Evolutionary conservation across 768 basidiomycete species (phyloP).

Genomic region (Fistulinella prunicolor): DNA sequence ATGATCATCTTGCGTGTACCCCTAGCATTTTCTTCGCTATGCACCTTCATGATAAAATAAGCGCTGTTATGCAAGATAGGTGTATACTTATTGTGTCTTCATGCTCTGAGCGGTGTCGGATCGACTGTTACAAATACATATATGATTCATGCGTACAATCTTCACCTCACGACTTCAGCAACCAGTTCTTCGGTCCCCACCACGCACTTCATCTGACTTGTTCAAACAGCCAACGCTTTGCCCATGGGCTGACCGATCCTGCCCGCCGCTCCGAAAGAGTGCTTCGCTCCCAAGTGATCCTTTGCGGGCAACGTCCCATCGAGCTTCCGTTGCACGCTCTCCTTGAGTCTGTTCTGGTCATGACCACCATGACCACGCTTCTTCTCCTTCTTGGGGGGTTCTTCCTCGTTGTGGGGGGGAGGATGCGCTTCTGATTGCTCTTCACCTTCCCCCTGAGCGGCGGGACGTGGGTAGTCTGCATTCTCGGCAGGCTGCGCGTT

Average conservation of each 20-base stretch:
- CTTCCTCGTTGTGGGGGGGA: slow-evolving; percentile 45
- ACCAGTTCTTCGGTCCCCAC: background rate
- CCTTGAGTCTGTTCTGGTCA: slow-evolving; percentile 46
- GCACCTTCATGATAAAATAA: slow-evolving; percentile 22
- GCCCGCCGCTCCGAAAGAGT: slow-evolving; percentile 42
- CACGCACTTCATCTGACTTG: slow-evolving; percentile 3
- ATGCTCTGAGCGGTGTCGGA: background rate
- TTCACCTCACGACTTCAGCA: background rate
- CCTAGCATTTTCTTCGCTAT: slow-evolving; percentile 19
- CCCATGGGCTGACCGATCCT: slow-evolving; percentile 60
- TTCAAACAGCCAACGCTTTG: slow-evolving; percentile 37
- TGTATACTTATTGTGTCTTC: background rate
- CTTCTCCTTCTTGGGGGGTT: slow-evolving; percentile 48
- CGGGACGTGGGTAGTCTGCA: slow-evolving; percentile 54
- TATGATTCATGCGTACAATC: slow-evolving; percentile 7
- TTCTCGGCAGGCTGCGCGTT: slow-evolving; percentile 22
- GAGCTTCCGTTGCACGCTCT: slow-evolving; percentile 44
- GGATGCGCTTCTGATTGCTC: slow-evolving; percentile 24
- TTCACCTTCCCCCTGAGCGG: slow-evolving; percentile 36
- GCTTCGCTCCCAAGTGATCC: slow-evolving; percentile 33
- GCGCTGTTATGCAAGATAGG: slow-evolving; percentile 6
- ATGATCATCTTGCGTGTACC: slow-evolving; percentile 27
- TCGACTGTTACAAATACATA: slow-evolving; percentile 22
- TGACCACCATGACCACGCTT: slow-evolving; percentile 36
- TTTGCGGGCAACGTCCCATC: slow-evolving; percentile 50